Evolutionary conservation across 192 early-diverging fungal genomes (phyloP).

Genomic region (Entomortierella chlamydospora): DNA sequence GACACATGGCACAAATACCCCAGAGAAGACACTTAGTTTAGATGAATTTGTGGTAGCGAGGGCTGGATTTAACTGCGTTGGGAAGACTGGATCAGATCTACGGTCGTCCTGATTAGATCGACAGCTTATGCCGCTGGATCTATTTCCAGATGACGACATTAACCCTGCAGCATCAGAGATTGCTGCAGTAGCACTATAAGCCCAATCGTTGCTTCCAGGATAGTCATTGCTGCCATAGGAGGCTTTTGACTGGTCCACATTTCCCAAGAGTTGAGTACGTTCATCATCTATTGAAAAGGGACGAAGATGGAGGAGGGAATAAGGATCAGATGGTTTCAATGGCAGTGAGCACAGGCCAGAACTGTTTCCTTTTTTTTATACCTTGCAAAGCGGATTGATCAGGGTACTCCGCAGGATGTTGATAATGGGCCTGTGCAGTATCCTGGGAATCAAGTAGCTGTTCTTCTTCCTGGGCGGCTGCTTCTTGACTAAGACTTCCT

Average conservation of each 20-base stretch:
- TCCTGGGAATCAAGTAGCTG: slow-evolving; percentile 4
- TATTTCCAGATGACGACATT: not conserved
- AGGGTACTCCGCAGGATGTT: not conserved
- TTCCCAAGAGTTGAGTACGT: slow-evolving; percentile 12
- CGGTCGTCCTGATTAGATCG: not conserved
- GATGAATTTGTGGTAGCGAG: slow-evolving; percentile 40
- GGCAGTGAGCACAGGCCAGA: not conserved
- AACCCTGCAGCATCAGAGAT: not conserved
- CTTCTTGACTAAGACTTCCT: slow-evolving; percentile 41
- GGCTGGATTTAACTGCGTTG: slow-evolving; percentile 38
- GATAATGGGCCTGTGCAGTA: slow-evolving; percentile 4
- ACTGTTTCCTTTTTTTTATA: not conserved
- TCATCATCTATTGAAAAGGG: slow-evolving; percentile 12
- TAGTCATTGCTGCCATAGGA: not conserved
- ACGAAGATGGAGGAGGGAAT: not conserved
- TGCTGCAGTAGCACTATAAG: not conserved
- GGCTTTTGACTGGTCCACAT: not conserved
- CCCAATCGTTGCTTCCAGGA: not conserved
- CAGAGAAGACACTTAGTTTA: slow-evolving; percentile 77
- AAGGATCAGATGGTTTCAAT: not conserved
- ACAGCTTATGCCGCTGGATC: not conserved
- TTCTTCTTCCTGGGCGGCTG: slow-evolving; percentile 33
- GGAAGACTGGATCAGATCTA: slow-evolving; percentile 23
- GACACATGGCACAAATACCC: slow-evolving; percentile 77
- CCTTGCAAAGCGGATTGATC: slow-evolving; percentile 8